phyloP scores from a whole-genome alignment of 192 early-diverging fungal species.

The Dissophora ornata region DNA sequence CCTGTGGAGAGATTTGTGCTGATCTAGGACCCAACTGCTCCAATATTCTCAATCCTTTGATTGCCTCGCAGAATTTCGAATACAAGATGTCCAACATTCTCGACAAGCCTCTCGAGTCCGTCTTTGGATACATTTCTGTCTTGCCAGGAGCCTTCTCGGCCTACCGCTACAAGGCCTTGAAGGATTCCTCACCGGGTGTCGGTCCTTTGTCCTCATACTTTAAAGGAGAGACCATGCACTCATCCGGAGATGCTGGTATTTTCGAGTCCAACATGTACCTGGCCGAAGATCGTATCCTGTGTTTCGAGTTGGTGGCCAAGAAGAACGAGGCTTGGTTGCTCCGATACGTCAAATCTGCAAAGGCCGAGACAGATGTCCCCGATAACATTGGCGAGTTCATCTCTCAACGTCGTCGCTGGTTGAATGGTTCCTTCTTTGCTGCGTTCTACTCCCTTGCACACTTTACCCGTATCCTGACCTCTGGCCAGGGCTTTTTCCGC shows the following conservation, averaged over 20 bases:
- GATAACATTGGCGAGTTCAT: conserved; percentile 90
- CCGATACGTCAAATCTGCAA: conserved; percentile 88
- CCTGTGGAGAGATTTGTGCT: conserved; percentile 94
- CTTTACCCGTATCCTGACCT: conserved; percentile 76
- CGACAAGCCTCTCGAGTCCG: conserved; percentile 95
- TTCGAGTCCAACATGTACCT: conserved; percentile 95
- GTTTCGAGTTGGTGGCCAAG: conserved; percentile 94
- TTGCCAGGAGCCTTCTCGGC: conserved; percentile 97
- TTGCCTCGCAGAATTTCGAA: conserved; percentile 97
- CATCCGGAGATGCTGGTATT: conserved; percentile 67
- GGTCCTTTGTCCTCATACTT: conserved; percentile 89
- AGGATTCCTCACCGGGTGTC: conserved; percentile 68
- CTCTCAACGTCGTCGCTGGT: conserved; percentile 93
- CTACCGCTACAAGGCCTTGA: conserved; percentile 88
- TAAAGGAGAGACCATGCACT: conserved; percentile 89
- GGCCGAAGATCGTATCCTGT: conserved; percentile 92
- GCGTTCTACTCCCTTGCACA: conserved; percentile 82
- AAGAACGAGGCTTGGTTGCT: conserved; percentile 80
- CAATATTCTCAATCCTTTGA: conserved; percentile 82
- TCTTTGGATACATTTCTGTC: conserved; percentile 97
- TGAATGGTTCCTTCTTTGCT: conserved; percentile 93
- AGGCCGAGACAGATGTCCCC: conserved; percentile 95
- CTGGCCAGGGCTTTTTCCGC: conserved; percentile 73
- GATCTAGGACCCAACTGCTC: conserved; percentile 78
- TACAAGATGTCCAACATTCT: conserved; percentile 99